Evolutionary conservation across 768 basidiomycete species (phyloP).

Genomic region (Pleurotus platypus): DNA sequence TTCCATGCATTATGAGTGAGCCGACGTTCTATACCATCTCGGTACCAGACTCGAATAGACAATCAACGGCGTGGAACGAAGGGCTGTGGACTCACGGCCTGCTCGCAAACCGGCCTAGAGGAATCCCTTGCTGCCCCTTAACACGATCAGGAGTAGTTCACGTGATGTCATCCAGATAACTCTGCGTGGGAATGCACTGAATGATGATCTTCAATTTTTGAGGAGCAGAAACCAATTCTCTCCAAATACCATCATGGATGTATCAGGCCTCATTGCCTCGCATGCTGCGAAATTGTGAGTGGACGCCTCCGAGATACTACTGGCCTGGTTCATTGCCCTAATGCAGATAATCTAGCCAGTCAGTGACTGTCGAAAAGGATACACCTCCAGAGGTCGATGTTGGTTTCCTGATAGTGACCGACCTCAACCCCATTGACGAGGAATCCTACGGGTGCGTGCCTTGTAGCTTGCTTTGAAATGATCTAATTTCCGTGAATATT

Average conservation of each 20-base stretch:
- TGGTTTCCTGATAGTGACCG: slow-evolving; percentile 81
- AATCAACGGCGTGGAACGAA: too few species aligned
- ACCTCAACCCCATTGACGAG: slow-evolving; percentile 82
- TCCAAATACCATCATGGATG: slow-evolving; percentile 55
- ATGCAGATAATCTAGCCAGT: slow-evolving; percentile 42
- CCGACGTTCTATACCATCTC: too few species aligned
- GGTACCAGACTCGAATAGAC: too few species aligned
- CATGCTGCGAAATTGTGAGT: slow-evolving; percentile 72
- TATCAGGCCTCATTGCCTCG: slow-evolving; percentile 72
- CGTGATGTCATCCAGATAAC: too few species aligned
- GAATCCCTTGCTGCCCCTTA: too few species aligned
- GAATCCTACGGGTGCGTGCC: slow-evolving; percentile 73
- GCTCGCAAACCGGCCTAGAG: too few species aligned
- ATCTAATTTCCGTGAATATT: background rate
- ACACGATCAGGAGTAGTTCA: too few species aligned
- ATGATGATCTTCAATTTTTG: too few species aligned
- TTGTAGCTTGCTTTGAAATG: background rate
- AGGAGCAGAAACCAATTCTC: too few species aligned
- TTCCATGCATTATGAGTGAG: too few species aligned
- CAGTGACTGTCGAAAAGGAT: slow-evolving; percentile 72
- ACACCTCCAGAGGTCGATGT: slow-evolving; percentile 77
- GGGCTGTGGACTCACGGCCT: too few species aligned
- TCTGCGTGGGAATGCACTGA: too few species aligned
- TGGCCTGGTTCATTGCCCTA: background rate
- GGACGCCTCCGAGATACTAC: background rate